Evolutionary conservation across 2,329 filamentous ascomycete genomes (phyloP), one percentile per base, ranked within the genome.

Genomic region (Penicillium sp.): DNA sequence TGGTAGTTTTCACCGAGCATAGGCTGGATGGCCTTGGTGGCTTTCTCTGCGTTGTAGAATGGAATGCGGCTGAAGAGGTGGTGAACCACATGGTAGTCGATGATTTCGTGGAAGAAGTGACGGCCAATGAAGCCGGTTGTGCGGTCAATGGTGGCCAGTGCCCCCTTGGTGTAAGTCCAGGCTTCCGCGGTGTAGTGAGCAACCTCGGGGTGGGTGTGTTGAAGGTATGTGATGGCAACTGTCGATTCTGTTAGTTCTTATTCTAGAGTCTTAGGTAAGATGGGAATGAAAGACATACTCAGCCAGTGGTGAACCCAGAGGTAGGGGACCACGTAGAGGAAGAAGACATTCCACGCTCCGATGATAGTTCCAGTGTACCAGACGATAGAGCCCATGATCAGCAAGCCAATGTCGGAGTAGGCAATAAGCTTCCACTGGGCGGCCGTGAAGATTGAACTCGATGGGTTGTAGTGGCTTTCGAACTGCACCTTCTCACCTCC

Each of bases 141-240:
- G 45, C 86, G 82, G 72, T 89, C 86, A 29, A 89, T 79, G 4
- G 86, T 88, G 36, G 83, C 81, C 15, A 84, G 76, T 2, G 86
- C 85, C 27, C 86, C 86, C 65, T 84, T 82, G 60, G 84, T 80
- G 65, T 83, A 88, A 23, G 82, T 85, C 86, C 86, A 88, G 54
- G 77, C 77, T 19, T 82, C 78, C 43, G 80, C 80, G 27, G 83
- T 80, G 70, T 85, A 88, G 72, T 88, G 83, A 19, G 81, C 81
- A 49, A 86, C 77, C 3, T 74, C 69, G 2, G 71, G 76, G 69
- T 89, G 84, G 55, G 86, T 88, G 79, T 90, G 88, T 75, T 90
- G 88, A 21, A 90, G 85, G 75, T 89, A 90, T 48, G 88, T 90
- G 70, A 90, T 90, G 61, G 86, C 86, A 21, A 90, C 86, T 86